Base-by-base conservation (phyloP, 208 protist species). In the Crithidia mellificae region DNA sequence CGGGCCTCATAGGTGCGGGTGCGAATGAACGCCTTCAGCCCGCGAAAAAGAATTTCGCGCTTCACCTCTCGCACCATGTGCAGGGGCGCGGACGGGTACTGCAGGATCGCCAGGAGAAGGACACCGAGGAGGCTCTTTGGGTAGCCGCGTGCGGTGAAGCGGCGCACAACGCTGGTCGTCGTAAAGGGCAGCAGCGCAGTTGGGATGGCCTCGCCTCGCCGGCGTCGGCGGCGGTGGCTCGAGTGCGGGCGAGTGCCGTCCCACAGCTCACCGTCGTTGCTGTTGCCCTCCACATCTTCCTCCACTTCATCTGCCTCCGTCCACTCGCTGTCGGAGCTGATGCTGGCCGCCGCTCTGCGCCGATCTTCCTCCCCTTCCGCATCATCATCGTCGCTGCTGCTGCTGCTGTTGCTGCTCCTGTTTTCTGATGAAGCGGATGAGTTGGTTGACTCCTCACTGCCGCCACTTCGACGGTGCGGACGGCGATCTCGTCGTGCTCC, bases 41-140 rank as follows among this genome's bases (percentile, higher is more conserved):
- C 80, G 49, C 80, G 69, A 8, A 71, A 75, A 8, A 78, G 46
- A 24, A 85, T 80, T 57, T 85, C 80, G 6, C 74, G 75, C 72
- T 77, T 75, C 64, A 85, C 74, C 74, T 80, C 80, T 1, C 64
- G 74, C 20, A 80, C 46, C 66, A 78, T 73, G 53, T 71, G 24
- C 32, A 59, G 47, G 43, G 80, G 80, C 6, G 80, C 71, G 0
- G 80, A 72, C 1, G 75, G 71, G 71, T 70, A 78, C 39, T 64
- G 71, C 49, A 73, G 68, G 41, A 85, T 68, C 17, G 71, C 69
- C 2, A 85, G 67, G 30, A 81, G 69, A 49, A 85, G 72, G 7
- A 71, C 65, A 1, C 80, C 80, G 9, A 85, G 74, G 2, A 85
- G 55, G 43, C 71, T 77, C 63, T 85, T 81, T 2, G 74, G 70